A percentile compares a stretch with the other conserved stretches of the same genome.
These are phyloP conservation scores for Scutellaria barbata DNA, from an alignment of 257 asterid species.

Conservation along the genomic window DNA sequence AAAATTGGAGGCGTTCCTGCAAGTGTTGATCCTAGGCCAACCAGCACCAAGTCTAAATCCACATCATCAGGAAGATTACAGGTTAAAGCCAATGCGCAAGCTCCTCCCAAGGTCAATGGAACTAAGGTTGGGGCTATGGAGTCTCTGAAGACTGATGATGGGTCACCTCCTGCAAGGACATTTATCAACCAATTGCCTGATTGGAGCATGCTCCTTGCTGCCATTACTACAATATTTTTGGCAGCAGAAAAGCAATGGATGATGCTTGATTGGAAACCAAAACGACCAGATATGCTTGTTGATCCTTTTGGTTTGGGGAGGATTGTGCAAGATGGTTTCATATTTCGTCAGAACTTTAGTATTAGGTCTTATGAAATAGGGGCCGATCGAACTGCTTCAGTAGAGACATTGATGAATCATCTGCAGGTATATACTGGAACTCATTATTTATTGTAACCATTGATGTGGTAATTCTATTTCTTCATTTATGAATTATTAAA, in stretches of 20 bases:
- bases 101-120: slow-evolving; percentile 93
- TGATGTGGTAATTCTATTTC: slow-evolving; percentile 12
- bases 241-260: slow-evolving; percentile 99
- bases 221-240: slow-evolving; percentile 88
- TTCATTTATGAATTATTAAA: neutral
- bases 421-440: slow-evolving; percentile 64
- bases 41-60: slow-evolving; percentile 62
- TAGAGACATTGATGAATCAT: slow-evolving; percentile 96
- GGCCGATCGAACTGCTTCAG: slow-evolving; percentile 94
- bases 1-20: slow-evolving; percentile 63
- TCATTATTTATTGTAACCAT: neutral
- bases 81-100: slow-evolving; percentile 83
- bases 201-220: slow-evolving; percentile 99
- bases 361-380: slow-evolving; percentile 98
- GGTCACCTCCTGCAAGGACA: slow-evolving; percentile 86
- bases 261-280: slow-evolving; percentile 99
- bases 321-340: slow-evolving; percentile 82
- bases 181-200: slow-evolving; percentile 93
- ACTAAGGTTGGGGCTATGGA: slow-evolving; percentile 83
- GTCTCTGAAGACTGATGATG: slow-evolving; percentile 63
- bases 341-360: slow-evolving; percentile 91
- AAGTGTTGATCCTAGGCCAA: slow-evolving; percentile 65
- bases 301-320: slow-evolving; percentile 90
- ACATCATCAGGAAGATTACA: slow-evolving; percentile 64
- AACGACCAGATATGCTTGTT: slow-evolving; percentile 74